Evolutionary conservation across 768 basidiomycete genomes (phyloP), one percentile per base, ranked within the genome.

Genomic region (Kwoniella sp.): DNA sequence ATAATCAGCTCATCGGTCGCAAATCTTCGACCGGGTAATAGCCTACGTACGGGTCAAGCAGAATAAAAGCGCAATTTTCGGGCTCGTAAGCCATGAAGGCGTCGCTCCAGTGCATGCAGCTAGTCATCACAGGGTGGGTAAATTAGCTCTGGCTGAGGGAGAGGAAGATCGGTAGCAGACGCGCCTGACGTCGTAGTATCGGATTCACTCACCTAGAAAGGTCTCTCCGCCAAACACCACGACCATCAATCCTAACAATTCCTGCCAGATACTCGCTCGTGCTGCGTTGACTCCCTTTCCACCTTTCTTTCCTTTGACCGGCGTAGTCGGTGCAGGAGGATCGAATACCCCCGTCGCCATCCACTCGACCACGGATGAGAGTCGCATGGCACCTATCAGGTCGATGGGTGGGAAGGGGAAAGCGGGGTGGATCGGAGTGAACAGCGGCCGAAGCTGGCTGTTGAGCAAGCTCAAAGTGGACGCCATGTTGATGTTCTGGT

Each of bases 61-160:
- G 79, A 89, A 92, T 28, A 93, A 82, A 0, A 84, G 78, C 0
- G 89, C 87, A 3, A 86, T 83, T 8, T 85, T 83, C 1, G 88
- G 88, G 0, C 88, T 89, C n/a, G 87, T 66, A 84, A 93, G 86
- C 82, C 93, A 93, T 9, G 91, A 92, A 0, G 90, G 87, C 0
- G 90, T 84, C 2, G 70, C 48, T 0, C 75, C 72, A 4, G 74
- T 74, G 37, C 70, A 75, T 26, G 72, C 58, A 22, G 69, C 78
- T 79, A 52, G n/a, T n/a, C n/a, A n/a, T n/a, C n/a, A n/a, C n/a
- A n/a, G n/a, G n/a, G n/a, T n/a, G n/a, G n/a, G n/a, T n/a, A n/a
- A n/a, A n/a, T n/a, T n/a, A n/a, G n/a, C n/a, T n/a, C n/a, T n/a
- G n/a, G n/a, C n/a, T n/a, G n/a, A n/a, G n/a, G n/a, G n/a, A n/a